Evolutionary conservation across 179 eudicot species (phyloP), one percentile per base, ranked within the genome.

Genomic region (Carnegiea gigantea): DNA sequence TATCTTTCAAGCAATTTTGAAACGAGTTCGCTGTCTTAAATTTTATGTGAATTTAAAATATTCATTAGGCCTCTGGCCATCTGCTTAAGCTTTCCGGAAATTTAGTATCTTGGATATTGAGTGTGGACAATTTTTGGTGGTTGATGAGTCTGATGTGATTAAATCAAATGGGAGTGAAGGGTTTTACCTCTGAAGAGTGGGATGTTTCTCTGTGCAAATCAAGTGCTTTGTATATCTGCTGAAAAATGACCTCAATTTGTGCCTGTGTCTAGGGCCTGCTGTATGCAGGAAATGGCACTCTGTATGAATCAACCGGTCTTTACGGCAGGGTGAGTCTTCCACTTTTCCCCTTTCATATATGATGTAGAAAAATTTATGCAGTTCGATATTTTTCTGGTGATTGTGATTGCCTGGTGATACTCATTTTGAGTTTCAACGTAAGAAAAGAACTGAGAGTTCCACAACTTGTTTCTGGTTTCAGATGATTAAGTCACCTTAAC

Each of bases 241-340:
- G 57, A 48, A 48, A 70, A 48, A 26, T 81, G 79, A 86, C 77
- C 11, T 40, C 23, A 38, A 40, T 76, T 54, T 68, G 51, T 81
- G 21, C 49, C 64, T 88, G 18, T 51, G 86, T 89, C 62, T 91
- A 96, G 99, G 99, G 99, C 81, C 95, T 96, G 85, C 73, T 93
- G 20, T 96, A 94, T 78, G 92, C 85, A 77, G 96, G 93, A 80
- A 92, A 94, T 79, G 91, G 92, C 82, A 90, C 92, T 38, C 86
- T 96, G 5, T 93, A 89, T 83, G 99, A 96, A 85, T 96, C 99
- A 76, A 94, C 97, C 71, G 99, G 99, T 78, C 92, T 92, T 51
- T 49, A 91, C 70, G 92, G 93, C 49, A 83, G 79, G 86, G 99
- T 94, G 80, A 87, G 82, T 85, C 18, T 62, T 23, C n/a, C 30